These are phyloP conservation scores for Arxiozyma bovina DNA, from an alignment of 1,139 yeast genomes.

Conservation along the genomic window DNA sequence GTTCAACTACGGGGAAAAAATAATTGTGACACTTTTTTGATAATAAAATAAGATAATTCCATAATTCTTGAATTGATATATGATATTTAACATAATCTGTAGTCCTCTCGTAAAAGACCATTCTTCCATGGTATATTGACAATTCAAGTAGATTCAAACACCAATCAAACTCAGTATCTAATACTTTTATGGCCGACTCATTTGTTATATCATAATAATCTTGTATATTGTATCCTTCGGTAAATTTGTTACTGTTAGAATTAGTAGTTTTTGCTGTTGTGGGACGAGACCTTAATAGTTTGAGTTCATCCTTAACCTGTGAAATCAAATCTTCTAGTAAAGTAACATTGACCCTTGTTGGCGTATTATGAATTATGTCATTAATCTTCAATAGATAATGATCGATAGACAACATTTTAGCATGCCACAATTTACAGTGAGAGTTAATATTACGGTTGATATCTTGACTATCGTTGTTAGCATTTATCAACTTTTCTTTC, in stretches of 20 bases:
- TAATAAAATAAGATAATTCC: conserved; percentile 18
- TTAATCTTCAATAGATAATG: conserved; percentile 14
- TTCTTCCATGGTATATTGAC: conserved; percentile 18
- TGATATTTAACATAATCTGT: conserved; percentile 12
- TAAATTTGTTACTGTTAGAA: not conserved
- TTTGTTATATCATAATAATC: not conserved
- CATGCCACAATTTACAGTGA: conserved; percentile 15
- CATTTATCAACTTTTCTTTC: not conserved
- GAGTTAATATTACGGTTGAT: not conserved
- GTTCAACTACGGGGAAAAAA: conserved; percentile 10
- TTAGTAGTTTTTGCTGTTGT: not conserved
- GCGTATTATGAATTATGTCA: conserved; percentile 17
- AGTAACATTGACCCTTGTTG: conserved; percentile 17
- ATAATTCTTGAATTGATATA: conserved; percentile 15
- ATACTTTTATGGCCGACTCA: not conserved
- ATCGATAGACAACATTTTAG: conserved; percentile 17
- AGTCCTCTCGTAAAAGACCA: conserved; percentile 19
- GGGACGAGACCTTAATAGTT: conserved; percentile 4
- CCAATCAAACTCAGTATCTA: conserved; percentile 21
- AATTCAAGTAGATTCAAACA: conserved; percentile 17
- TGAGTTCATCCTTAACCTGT: conserved; percentile 10
- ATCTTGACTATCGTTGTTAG: not conserved
- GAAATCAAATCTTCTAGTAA: conserved; percentile 7
- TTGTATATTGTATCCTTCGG: not conserved
- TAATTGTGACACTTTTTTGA: conserved; percentile 17